Conservation (phyloP, 164 flowering plant genomes). For the Warburgia ugandensis region DNA sequence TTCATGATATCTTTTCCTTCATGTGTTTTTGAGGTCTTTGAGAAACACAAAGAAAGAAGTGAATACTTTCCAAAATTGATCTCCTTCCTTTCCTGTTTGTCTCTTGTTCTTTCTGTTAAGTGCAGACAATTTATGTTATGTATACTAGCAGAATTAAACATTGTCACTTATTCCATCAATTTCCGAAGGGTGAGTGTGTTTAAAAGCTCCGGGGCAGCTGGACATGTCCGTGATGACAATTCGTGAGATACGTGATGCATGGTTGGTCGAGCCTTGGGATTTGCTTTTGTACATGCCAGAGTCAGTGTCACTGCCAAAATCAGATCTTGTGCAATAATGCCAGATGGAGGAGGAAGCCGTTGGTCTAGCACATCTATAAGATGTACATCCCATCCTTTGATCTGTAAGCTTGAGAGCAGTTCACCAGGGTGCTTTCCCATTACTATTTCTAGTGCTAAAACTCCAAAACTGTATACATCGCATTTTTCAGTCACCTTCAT, state of each 20-base stretch:
- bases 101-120: too few species aligned
- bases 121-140: too few species aligned
- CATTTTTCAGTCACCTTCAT: constrained; percentile 12
- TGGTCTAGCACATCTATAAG: constrained; percentile 10
- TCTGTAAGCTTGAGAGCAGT: not conserved
- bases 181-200: constrained; percentile 8
- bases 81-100: too few species aligned
- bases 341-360: constrained; percentile 14
- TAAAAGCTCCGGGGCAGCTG: not conserved
- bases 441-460: constrained; percentile 8
- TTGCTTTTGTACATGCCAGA: constrained; percentile 8
- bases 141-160: too few species aligned
- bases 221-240: constrained; percentile 3
- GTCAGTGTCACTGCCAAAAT: constrained; percentile 7
- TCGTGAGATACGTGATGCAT: constrained; percentile 12
- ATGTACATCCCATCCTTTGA: not conserved
- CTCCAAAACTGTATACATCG: constrained; percentile 17
- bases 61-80: too few species aligned
- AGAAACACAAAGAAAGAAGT: too few species aligned
- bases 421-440: constrained; percentile 17
- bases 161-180: too few species aligned
- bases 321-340: constrained; percentile 8
- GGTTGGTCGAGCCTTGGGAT: constrained; percentile 16
- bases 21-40: too few species aligned
- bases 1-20: too few species aligned